Evolutionary conservation across 257 asterid genomes (phyloP).

Genomic region (Lavandula angustifolia): DNA sequence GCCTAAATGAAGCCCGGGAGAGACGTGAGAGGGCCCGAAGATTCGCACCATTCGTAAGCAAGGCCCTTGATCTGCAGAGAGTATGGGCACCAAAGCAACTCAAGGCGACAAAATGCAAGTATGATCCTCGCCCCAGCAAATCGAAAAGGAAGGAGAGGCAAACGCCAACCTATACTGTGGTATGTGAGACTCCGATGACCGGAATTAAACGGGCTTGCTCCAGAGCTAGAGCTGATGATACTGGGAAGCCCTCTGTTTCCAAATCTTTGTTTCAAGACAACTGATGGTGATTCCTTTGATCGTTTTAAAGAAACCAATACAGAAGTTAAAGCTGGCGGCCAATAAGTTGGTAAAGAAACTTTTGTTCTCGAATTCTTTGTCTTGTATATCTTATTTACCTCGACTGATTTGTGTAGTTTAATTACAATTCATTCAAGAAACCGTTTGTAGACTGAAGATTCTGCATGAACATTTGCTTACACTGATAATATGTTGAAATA

Average conservation of each 20-base stretch:
- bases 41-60: constrained; percentile 48
- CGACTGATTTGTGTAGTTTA: neutral
- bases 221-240: constrained; percentile 36
- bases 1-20: constrained; percentile 74
- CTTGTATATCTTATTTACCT: constrained; percentile 16
- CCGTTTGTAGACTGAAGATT: too few relatives aligned
- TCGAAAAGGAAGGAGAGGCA: constrained; percentile 50
- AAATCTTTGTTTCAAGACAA: constrained; percentile 83
- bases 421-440: too few relatives aligned
- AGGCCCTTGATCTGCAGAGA: constrained; percentile 79
- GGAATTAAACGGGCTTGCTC: constrained; percentile 46
- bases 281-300: constrained; percentile 20
- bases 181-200: constrained; percentile 75
- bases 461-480: too few relatives aligned
- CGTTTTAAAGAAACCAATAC: neutral
- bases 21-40: constrained; percentile 68
- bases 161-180: constrained; percentile 47
- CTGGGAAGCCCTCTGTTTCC: constrained; percentile 48
- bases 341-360: constrained; percentile 3
- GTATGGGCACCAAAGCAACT: constrained; percentile 84
- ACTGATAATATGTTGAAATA: too few relatives aligned
- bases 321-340: constrained; percentile 1
- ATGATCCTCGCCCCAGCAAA: constrained; percentile 49
- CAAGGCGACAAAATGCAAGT: constrained; percentile 50
- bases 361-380: neutral